A percentile compares a stretch with the other conserved stretches of the same genome.
Conservation (phyloP, 1,139 yeast genomes). For the Taiozyma onychis region DNA sequence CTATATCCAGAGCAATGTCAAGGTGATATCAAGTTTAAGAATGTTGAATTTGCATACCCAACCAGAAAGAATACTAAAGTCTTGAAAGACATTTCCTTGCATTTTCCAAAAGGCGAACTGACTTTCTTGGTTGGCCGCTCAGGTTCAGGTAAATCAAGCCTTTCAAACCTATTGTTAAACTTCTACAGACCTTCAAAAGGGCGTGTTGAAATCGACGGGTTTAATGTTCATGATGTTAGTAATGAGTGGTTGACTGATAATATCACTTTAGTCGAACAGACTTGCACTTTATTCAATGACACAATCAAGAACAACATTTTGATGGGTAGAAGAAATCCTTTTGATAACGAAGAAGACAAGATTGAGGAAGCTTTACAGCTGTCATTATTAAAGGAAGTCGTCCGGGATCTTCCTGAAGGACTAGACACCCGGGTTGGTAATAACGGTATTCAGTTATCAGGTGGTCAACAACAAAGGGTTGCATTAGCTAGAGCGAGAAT, state of each 20-base stretch:
- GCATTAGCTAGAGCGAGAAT: slow-evolving; percentile 79
- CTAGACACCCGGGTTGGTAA: slow-evolving; percentile 45
- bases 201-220: slow-evolving; percentile 49
- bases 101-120: slow-evolving; percentile 39
- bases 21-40: slow-evolving; percentile 45
- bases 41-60: slow-evolving; percentile 60
- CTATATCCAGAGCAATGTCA: slow-evolving; percentile 29
- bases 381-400: slow-evolving; percentile 44
- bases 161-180: slow-evolving; percentile 56
- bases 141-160: slow-evolving; percentile 89
- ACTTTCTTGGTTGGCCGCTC: slow-evolving; percentile 77
- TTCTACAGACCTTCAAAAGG: slow-evolving; percentile 50
- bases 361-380: slow-evolving; percentile 43
- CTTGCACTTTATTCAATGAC: slow-evolving; percentile 57
- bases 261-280: slow-evolving; percentile 70
- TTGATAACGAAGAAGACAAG: slow-evolving; percentile 19
- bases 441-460: slow-evolving; percentile 56
- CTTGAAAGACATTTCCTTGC: slow-evolving; percentile 40
- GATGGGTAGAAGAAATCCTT: slow-evolving; percentile 33
- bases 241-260: slow-evolving; percentile 53
- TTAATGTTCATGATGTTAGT: slow-evolving; percentile 38
- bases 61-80: slow-evolving; percentile 41
- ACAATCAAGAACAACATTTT: slow-evolving; percentile 59
- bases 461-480: slow-evolving; percentile 84
- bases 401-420: slow-evolving; percentile 46